These are phyloP conservation scores for Nannochloropsis salina DNA, from an alignment of 108 stramenopile genomes.

Conservation along the genomic window DNA sequence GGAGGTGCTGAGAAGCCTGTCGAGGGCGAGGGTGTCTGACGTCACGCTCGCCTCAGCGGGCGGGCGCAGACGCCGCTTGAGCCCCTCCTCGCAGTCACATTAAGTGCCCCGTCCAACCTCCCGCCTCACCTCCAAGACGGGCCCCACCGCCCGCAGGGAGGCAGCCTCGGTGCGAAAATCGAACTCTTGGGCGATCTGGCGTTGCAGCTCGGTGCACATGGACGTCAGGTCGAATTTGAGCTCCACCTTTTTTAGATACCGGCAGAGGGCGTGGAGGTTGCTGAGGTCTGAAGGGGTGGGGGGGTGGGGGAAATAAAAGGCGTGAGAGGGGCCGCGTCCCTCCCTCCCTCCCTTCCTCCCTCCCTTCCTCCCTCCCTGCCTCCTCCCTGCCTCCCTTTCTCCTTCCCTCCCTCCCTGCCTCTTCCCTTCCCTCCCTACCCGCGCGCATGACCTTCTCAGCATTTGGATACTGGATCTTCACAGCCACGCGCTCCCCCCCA, in stretches of 20 bases:
- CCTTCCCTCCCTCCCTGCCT: neutral
- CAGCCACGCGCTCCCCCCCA: slow-evolving; percentile 51
- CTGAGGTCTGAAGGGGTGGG: slow-evolving; percentile 37
- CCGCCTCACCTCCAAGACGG: neutral
- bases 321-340: neutral
- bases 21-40: too few relatives aligned
- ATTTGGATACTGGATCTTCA: slow-evolving; percentile 56
- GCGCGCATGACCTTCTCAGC: slow-evolving; percentile 53
- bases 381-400: too few relatives aligned
- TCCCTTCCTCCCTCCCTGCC: neutral
- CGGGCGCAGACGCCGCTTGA: slow-evolving; percentile 47
- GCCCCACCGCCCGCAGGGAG: slow-evolving; percentile 20
- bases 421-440: neutral
- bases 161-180: slow-evolving; percentile 72
- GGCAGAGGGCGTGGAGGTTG: slow-evolving; percentile 43
- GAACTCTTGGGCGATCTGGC: slow-evolving; percentile 87
- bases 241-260: slow-evolving; percentile 48
- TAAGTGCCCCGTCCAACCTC: too few relatives aligned
- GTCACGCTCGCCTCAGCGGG: too few relatives aligned
- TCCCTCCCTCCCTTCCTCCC: neutral
- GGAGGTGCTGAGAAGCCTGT: too few relatives aligned
- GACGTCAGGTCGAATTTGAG: slow-evolving; percentile 70
- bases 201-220: slow-evolving; percentile 63
- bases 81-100: slow-evolving; percentile 22
- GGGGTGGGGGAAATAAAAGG: neutral